Evolutionary conservation across 441 rosid genomes (phyloP).

Genomic region (Francoa sonchifolia): DNA sequence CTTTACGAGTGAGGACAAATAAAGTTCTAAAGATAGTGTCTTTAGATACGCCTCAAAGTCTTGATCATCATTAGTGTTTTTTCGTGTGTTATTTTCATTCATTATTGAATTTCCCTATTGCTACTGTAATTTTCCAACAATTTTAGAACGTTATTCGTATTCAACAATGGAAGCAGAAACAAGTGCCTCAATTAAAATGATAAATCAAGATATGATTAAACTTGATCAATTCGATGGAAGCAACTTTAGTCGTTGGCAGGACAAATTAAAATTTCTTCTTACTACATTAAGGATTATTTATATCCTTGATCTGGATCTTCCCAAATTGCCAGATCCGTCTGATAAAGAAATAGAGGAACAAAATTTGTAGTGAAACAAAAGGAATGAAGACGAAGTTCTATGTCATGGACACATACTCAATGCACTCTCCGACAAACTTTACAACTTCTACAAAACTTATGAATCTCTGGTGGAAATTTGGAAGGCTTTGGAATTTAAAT

Average conservation of each 20-base stretch:
- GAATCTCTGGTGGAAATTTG: neutral
- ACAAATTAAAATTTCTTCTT: neutral
- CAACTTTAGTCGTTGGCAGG: neutral
- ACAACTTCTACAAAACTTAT: neutral
- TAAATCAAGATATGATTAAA: neutral
- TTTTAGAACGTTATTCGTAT: no score
- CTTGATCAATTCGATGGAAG: neutral
- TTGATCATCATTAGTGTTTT: no score
- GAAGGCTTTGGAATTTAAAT: neutral
- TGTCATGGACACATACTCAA: neutral
- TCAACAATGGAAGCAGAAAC: no score
- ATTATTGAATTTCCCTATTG: no score
- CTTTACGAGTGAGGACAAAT: no score
- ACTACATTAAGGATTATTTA: neutral
- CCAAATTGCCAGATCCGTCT: neutral
- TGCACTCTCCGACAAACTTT: neutral
- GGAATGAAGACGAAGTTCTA: neutral
- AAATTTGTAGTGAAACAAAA: neutral
- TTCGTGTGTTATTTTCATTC: no score
- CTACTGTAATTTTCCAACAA: no score
- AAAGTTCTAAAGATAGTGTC: no score
- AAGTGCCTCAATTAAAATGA: neutral
- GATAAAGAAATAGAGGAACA: neutral
- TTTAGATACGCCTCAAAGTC: no score
- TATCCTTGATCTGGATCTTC: neutral